These are phyloP conservation scores for Stephanodiscus triporus DNA, from an alignment of 108 stramenopile genomes.

Conservation along the genomic window DNA sequence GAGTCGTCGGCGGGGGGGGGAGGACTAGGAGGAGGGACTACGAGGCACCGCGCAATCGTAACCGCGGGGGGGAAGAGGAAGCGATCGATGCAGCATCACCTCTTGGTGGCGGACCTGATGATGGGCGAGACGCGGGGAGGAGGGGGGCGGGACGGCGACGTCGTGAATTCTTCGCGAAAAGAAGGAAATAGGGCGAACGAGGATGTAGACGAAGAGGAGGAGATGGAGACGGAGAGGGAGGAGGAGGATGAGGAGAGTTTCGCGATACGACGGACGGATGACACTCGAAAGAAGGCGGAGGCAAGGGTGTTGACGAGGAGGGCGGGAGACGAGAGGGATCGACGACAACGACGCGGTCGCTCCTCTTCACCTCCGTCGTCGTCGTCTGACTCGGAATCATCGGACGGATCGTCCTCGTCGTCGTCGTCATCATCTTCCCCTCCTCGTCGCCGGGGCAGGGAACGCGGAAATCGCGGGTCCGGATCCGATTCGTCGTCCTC, in stretches of 20 bases:
- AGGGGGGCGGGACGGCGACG: conserved; percentile 14
- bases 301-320: conserved; percentile 39
- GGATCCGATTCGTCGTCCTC: conserved; percentile 39
- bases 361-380: conserved; percentile 34
- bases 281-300: conserved; percentile 31
- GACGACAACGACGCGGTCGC: conserved; percentile 32
- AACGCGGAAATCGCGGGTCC: conserved; percentile 19
- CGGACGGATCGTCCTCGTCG: conserved; percentile 26
- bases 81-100: conserved; percentile 54
- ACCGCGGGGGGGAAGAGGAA: conserved; percentile 33
- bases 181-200: neutral
- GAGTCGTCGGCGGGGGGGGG: conserved; percentile 2
- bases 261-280: conserved; percentile 15
- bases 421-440: conserved; percentile 35
- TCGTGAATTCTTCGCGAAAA: conserved; percentile 9
- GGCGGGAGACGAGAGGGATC: conserved; percentile 19
- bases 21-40: neutral
- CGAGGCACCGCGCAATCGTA: conserved; percentile 26
- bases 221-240: conserved; percentile 20
- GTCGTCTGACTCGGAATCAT: conserved; percentile 21
- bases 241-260: conserved; percentile 54
- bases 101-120: conserved; percentile 53
- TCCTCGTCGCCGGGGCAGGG: conserved; percentile 22
- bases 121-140: conserved; percentile 3
- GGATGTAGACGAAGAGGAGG: conserved; percentile 21